Base-by-base conservation (phyloP, 148 eudicot species). In the Camellia lanceoleosa region DNA sequence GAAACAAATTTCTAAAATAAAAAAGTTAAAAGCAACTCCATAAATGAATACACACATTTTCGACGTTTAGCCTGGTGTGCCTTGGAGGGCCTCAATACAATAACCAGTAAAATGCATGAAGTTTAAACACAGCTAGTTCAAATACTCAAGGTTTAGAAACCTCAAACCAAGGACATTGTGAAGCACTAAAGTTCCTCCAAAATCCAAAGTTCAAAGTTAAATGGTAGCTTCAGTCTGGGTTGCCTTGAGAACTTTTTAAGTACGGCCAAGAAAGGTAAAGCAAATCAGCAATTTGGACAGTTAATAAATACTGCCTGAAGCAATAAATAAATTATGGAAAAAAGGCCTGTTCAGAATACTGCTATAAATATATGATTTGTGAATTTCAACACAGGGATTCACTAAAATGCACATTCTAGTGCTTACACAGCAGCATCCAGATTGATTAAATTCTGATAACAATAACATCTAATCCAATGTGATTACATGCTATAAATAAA, bases 381-480 rank as follows among this genome's bases (percentile, higher is more conserved):
- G 1, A 30, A 30, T 30, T 30, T 30, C 38, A 30, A 30, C 38
- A 30, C 38, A 30, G 38, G 14, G 18, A 13, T 42, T 11, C 58
- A 20, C 30, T 5, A 65, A 51, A 18, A 51, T 30, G 49, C 71
- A 77, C 54, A 54, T 64, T 77, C 47, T 77, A 51, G 61, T 77
- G 47, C 79, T 76, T 18, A 61, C 11, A 76, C 11, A 76, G 30
- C 30, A 65, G 71, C 72, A 49, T 49, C 71, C 60, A 76, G 58
- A 61, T 43, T 76, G 70, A 64, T 51, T 23, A 0, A 78, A 51
- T n/a, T 38, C 49, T 54, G 11, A 49, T 7, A 78, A 78, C 56
- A 78, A 52, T 14, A 18, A 49, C 19, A 10, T 6, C 9, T 15
- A 23, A 20, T 7, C 49, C 5, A 19, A 64, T 20, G 47, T 47